Percentiles rank a stretch among this genome's conserved stretches.
Conservation (phyloP, 345 rosid genomes). For the Eucalyptus shirleyi region DNA sequence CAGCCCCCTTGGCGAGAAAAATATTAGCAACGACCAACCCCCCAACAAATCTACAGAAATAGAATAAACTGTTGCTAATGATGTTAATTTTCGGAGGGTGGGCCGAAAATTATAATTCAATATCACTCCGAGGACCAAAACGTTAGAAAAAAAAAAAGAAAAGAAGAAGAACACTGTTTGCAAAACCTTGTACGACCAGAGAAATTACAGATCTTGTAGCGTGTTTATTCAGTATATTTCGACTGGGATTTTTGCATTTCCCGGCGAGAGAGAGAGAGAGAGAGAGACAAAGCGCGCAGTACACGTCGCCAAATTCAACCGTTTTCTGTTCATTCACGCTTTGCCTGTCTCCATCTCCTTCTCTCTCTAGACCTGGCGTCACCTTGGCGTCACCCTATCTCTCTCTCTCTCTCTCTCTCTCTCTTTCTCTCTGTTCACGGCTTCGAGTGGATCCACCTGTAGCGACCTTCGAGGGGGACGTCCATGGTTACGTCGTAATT, state of each 20-base stretch:
- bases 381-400: neutral
- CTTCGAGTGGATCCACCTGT: conserved; percentile 39
- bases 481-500: conserved; percentile 37
- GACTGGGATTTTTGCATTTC: neutral
- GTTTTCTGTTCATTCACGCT: neutral
- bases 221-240: neutral
- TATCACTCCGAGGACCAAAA: neutral
- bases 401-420: neutral
- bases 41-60: too few relatives aligned
- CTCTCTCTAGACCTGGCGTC: neutral
- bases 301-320: neutral
- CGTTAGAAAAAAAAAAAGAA: accelerated
- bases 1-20: neutral
- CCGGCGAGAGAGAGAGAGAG: neutral
- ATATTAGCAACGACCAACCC: neutral
- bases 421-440: neutral
- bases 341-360: neutral
- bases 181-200: neutral
- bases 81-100: neutral
- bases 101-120: neutral
- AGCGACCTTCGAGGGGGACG: conserved; percentile 37
- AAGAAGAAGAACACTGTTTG: neutral
- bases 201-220: neutral
- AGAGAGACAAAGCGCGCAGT: neutral
- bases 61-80: neutral